phyloP scores from a whole-genome alignment of 176 grass and related monocot genomes.

The Rhynchospora tenuis region DNA sequence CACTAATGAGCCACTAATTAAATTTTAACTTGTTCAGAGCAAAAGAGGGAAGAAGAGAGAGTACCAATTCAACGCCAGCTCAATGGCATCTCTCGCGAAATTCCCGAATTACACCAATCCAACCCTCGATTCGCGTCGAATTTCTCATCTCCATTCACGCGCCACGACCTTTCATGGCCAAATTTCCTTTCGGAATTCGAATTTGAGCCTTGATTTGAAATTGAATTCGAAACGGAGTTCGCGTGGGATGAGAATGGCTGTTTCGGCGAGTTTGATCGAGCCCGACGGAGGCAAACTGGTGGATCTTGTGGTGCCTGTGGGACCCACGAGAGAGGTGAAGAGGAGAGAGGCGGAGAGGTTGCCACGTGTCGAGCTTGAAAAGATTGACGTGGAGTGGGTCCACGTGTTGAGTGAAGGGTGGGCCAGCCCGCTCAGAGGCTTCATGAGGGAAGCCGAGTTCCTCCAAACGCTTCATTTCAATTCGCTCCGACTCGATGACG shows the following conservation, averaged over 20 bases:
- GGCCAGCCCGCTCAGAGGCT: constrained; percentile 88
- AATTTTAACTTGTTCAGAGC: not conserved
- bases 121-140: not conserved
- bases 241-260: not conserved
- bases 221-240: not conserved
- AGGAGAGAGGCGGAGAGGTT: constrained; percentile 50
- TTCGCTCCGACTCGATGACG: constrained; percentile 67
- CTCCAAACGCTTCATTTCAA: constrained; percentile 99
- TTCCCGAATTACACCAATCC: constrained; percentile 30
- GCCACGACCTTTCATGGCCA: not conserved
- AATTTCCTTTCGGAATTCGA: not conserved
- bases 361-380: constrained; percentile 45
- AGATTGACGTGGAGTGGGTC: constrained; percentile 74
- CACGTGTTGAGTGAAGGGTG: constrained; percentile 98
- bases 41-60: not conserved
- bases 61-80: not conserved
- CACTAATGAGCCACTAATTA: constrained; percentile 13
- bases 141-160: constrained; percentile 14
- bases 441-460: constrained; percentile 98
- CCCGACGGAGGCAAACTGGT: constrained; percentile 81
- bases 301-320: constrained; percentile 62
- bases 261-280: constrained; percentile 61
- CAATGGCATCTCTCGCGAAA: constrained; percentile 21
- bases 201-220: not conserved
- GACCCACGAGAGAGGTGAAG: constrained; percentile 36